A percentile compares a stretch with the other conserved stretches of the same genome.
These are phyloP conservation scores for Pythium grandisporangium DNA, from an alignment of 352 stramenopile genomes.

Conservation along the genomic window DNA sequence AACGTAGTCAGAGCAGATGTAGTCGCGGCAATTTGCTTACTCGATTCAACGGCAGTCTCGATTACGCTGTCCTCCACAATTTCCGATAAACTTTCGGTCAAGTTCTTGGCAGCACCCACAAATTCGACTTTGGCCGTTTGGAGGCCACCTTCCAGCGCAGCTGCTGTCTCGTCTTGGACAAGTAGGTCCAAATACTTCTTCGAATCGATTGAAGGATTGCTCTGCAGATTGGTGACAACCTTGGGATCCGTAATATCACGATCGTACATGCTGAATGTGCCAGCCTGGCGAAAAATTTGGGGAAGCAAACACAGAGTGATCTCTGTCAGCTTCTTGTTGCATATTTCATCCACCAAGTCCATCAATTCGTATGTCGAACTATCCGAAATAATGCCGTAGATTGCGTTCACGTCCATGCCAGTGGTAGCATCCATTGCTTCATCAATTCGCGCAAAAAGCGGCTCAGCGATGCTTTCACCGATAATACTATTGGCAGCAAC, in stretches of 20 bases:
- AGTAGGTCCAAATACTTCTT: conserved; percentile 5
- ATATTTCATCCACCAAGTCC: conserved; percentile 1
- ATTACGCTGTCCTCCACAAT: not conserved
- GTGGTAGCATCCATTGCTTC: not conserved
- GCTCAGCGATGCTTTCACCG: conserved; percentile 5
- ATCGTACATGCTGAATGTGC: conserved; percentile 3
- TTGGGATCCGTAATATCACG: conserved; percentile 2
- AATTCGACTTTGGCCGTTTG: conserved; percentile 1
- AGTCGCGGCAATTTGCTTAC: conserved; percentile 1
- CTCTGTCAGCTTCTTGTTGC: not conserved
- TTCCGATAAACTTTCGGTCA: not conserved
- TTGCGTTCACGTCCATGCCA: conserved; percentile 5
- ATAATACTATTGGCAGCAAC: conserved; percentile 1
- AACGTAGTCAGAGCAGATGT: conserved; percentile 1
- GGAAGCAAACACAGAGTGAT: conserved; percentile 5
- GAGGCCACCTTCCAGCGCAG: not conserved
- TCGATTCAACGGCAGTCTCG: not conserved
- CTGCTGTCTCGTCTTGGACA: not conserved
- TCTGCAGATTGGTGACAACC: conserved; percentile 4
- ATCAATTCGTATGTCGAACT: not conserved
- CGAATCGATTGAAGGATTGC: not conserved
- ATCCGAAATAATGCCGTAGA: not conserved
- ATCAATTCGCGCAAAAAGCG: conserved; percentile 2
- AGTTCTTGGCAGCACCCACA: not conserved
- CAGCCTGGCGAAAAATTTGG: conserved; percentile 6